Base-by-base conservation (phyloP, 805 yeast genomes). In the Sugiyamaella floridensis region DNA sequence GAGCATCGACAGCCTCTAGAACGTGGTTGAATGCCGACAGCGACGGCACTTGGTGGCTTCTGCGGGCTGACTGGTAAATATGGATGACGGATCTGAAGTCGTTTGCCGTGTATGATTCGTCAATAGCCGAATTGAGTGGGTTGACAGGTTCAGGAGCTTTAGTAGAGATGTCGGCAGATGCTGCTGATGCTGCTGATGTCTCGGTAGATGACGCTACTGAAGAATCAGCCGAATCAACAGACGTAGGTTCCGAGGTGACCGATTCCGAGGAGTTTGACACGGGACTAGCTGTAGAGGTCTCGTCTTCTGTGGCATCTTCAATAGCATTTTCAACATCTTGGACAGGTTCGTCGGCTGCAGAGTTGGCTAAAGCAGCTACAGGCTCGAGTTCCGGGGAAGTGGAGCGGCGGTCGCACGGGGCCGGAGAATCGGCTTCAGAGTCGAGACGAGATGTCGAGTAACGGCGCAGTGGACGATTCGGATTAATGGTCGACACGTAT, bases 341-440 rank as follows among this genome's bases (percentile, higher is more conserved):
- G 15, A 40, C 15, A 3, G 42, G 3, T 7, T 40, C 16, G 42
- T n/a, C 42, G 15, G 15, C 42, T 3, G 15, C 15, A 40, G 15
- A n/a, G 42, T 40, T 7, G 18, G 26, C 26, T 22, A 22, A 3
- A 22, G 26, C 26, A 22, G 26, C 26, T 3, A 22, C 26, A 16
- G 15, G 37, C 37, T 32, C 37, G 37, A 32, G 37, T 32, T 32
- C 37, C 10, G 37, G 37, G 3, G 37, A 32, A 11, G 10, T 10
- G 37, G 37, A 5, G 7, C 41, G 41, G 7, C 26, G 26, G 26
- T n/a, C 41, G 7, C 11, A 8, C 3, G 18, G 32, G 4, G 40
- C 47, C 16, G 3, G 16, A 19, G 14, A 10, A 4, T 48, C 16
- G 58, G 48, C 40, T 4, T 8, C 49, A 19, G 37, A 51, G 8